Evolutionary conservation across 441 rosid species (phyloP).

Genomic region (Lepidium campestre): DNA sequence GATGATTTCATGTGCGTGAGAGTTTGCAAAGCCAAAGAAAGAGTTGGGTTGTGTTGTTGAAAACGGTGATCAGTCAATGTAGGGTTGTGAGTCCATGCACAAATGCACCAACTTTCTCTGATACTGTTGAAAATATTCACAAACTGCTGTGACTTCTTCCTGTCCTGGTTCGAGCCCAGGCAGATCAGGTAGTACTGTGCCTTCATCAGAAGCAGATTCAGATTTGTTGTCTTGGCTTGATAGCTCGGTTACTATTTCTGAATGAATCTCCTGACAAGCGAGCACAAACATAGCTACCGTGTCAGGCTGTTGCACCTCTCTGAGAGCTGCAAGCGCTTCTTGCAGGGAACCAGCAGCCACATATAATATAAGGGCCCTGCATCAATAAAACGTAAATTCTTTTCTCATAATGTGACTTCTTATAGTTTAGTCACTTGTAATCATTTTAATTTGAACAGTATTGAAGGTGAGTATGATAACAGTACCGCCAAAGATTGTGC

Average conservation of each 20-base stretch:
- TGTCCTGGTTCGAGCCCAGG: slow-evolving; percentile 67
- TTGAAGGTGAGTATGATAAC: slow-evolving; percentile 6
- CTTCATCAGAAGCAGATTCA: slow-evolving; percentile 19
- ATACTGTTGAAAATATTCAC: slow-evolving; percentile 83
- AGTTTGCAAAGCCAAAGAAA: background rate
- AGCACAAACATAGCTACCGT: slow-evolving; percentile 93
- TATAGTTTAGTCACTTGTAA: background rate
- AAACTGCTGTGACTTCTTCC: slow-evolving; percentile 76
- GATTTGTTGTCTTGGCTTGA: slow-evolving; percentile 29
- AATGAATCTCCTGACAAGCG: slow-evolving; percentile 75
- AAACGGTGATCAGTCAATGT: slow-evolving; percentile 50
- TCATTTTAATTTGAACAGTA: background rate
- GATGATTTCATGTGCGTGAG: background rate
- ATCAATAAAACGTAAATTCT: background rate
- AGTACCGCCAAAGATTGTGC: slow-evolving; percentile 91
- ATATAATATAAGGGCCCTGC: slow-evolving; percentile 82
- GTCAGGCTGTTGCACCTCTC: slow-evolving; percentile 83
- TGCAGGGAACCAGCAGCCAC: slow-evolving; percentile 92
- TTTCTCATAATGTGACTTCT: background rate
- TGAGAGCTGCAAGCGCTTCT: slow-evolving; percentile 80
- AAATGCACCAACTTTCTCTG: slow-evolving; percentile 89
- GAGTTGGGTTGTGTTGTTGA: background rate
- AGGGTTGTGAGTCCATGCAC: slow-evolving; percentile 87
- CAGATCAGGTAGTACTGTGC: slow-evolving; percentile 29
- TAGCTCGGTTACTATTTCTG: slow-evolving; percentile 37